phyloP scores from a whole-genome alignment of 768 basidiomycete species.

The Favolaschia claudopus region DNA sequence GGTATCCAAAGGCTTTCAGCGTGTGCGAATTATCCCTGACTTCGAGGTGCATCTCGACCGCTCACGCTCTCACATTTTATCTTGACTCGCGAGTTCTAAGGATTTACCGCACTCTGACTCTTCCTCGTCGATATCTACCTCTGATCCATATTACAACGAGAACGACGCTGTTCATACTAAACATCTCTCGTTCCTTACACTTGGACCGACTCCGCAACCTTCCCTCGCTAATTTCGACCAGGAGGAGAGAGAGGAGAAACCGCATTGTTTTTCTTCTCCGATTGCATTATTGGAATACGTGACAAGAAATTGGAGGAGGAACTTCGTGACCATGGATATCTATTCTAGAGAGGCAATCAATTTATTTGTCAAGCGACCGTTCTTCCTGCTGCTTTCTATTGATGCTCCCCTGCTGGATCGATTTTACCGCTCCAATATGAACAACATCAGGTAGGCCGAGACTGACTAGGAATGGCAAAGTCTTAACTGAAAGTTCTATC shows the following conservation, averaged over 20 bases:
- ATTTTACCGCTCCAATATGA: constrained; percentile 63
- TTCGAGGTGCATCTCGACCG: constrained; percentile 17
- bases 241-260: too few species aligned
- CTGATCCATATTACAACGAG: constrained; percentile 19
- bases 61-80: not conserved
- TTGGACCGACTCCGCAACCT: constrained; percentile 44
- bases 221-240: constrained; percentile 20
- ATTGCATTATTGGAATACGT: constrained; percentile 71
- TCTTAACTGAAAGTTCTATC: not conserved
- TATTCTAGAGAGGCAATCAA: constrained; percentile 61
- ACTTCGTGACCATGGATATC: constrained; percentile 86
- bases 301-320: constrained; percentile 80
- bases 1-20: constrained; percentile 62
- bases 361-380: constrained; percentile 84
- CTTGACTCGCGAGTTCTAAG: constrained; percentile 6
- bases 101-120: constrained; percentile 21
- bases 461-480: not conserved
- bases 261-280: constrained; percentile 53
- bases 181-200: constrained; percentile 49
- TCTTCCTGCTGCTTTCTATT: constrained; percentile 83
- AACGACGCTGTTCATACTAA: constrained; percentile 25
- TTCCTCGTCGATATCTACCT: constrained; percentile 5
- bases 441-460: constrained; percentile 46
- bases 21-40: constrained; percentile 47
- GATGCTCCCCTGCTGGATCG: constrained; percentile 84